Base-by-base conservation (phyloP, 2,329 filamentous ascomycete species). In the Rhynchosporium graminicola region DNA sequence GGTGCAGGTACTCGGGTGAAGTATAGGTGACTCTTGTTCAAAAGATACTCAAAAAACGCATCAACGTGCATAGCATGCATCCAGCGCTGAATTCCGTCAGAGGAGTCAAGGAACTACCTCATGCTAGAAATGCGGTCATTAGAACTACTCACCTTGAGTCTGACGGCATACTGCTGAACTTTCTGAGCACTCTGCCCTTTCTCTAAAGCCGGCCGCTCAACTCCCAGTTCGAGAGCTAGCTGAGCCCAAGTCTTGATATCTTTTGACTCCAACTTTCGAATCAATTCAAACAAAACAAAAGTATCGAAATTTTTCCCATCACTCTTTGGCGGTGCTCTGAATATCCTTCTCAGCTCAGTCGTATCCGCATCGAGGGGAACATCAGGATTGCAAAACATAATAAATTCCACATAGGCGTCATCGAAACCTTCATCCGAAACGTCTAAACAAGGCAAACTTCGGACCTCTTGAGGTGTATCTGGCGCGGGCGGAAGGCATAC, bases 1-100 rank as follows among this genome's bases (percentile, higher is more conserved):
- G 83, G 81, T 5, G 82, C 78, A 0, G 92, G 92, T 29, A 96
- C 83, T 42, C 91, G 84, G 15, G 84, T 87, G 79, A 89, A 96
- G 75, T 97, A 97, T 0, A 85, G 77, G 75, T 96, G 92, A 31
- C 84, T 79, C 67, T 92, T 92, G 55, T 87, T 86, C 65, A 94
- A 82, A 26, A 96, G 84, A 74, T 92, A 97, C 74, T 96, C 92
- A 72, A 97, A 97, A 74, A 97, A 97, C 10, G 92, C 90, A 79
- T 96, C 91, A 58, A 97, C 87, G 74, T 97, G 93, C 89, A 96
- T 94, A 4, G 92, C 93, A 74, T 92, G 91, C 91, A 97, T 95
- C 93, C 93, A 97, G 73, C 94, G 88, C 90, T 91, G 70, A 51
- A n/a, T 46, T 36, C 38, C 45, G 55, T 64, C 20, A 64, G 59